A percentile compares a stretch with the other conserved stretches of the same genome.
Conservation (phyloP, 495 filamentous ascomycete genomes). For the Trichoderma orchidacearum region DNA sequence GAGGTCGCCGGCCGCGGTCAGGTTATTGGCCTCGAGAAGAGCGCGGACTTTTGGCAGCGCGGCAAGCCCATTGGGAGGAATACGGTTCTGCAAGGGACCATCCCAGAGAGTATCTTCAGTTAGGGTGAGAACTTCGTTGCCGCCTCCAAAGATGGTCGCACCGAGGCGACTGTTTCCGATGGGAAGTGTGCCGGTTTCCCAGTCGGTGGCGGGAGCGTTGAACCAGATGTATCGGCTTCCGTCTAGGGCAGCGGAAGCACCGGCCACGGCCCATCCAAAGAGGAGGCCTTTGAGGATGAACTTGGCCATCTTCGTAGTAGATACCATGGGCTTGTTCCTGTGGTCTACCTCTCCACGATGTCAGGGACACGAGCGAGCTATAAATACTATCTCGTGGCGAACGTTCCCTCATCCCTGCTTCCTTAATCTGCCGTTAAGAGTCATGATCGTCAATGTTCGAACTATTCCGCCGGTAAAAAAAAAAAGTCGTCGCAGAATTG, state of each 20-base stretch:
- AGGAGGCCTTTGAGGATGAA: not conserved
- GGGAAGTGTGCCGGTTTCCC: slow-evolving; percentile 4
- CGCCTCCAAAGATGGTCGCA: slow-evolving; percentile 33
- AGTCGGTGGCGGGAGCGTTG: not conserved
- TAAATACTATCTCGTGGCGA: not conserved
- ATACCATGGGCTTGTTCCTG: not conserved
- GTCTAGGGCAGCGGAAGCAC: not conserved
- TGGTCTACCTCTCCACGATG: not conserved
- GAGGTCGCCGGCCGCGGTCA: slow-evolving; percentile 26
- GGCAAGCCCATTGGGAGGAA: slow-evolving; percentile 20
- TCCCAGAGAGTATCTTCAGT: slow-evolving; percentile 44
- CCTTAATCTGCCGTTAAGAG: not conserved
- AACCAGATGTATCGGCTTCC: not conserved
- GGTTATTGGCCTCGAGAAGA: slow-evolving; percentile 25
- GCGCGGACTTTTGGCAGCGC: slow-evolving; percentile 23
- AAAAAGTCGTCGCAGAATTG: too few species aligned
- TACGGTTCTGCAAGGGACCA: slow-evolving; percentile 32
- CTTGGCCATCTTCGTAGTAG: not conserved
- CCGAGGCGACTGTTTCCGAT: slow-evolving; percentile 42
- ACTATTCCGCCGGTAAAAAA: not conserved
- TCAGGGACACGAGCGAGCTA: not conserved
- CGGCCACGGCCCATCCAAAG: not conserved
- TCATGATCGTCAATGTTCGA: not conserved
- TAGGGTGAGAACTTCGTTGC: slow-evolving; percentile 30
- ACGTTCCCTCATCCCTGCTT: not conserved